phyloP scores from a whole-genome alignment of 805 yeast species.

The Candida quercuum region DNA sequence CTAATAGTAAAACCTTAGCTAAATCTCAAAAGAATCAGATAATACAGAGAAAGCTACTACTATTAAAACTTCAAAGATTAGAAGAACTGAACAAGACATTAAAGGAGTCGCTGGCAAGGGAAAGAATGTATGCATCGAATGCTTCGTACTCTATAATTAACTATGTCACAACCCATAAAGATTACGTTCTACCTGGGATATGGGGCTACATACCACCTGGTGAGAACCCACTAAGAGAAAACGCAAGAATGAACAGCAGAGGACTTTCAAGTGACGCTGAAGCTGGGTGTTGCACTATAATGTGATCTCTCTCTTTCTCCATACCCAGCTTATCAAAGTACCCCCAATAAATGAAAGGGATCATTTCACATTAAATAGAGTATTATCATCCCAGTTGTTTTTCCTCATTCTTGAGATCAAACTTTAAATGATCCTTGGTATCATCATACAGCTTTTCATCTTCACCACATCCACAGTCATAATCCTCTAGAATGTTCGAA shows the following conservation, averaged over 20 bases:
- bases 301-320: too few species aligned
- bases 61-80: constrained; percentile 55
- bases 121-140: constrained; percentile 60
- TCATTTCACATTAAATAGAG: too few species aligned
- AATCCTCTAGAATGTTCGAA: constrained; percentile 75
- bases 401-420: constrained; percentile 43
- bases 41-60: constrained; percentile 39
- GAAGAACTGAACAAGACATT: constrained; percentile 51
- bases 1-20: too few species aligned
- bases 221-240: constrained; percentile 31
- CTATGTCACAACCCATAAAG: constrained; percentile 29
- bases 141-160: constrained; percentile 45
- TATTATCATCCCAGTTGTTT: constrained; percentile 38
- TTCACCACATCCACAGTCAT: constrained; percentile 96
- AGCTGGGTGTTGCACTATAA: constrained; percentile 30
- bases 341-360: too few species aligned
- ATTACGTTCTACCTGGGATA: constrained; percentile 33
- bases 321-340: too few species aligned
- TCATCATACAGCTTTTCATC: constrained; percentile 44
- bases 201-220: constrained; percentile 35
- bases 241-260: constrained; percentile 1
- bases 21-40: constrained; percentile 14
- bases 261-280: background rate
- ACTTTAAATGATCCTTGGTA: constrained; percentile 35
- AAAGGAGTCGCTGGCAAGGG: constrained; percentile 44